Percentiles rank a stretch among this genome's conserved stretches.
These are phyloP conservation scores for Ophiostoma montium DNA, from an alignment of 2,329 filamentous ascomycete species.

Conservation along the genomic window DNA sequence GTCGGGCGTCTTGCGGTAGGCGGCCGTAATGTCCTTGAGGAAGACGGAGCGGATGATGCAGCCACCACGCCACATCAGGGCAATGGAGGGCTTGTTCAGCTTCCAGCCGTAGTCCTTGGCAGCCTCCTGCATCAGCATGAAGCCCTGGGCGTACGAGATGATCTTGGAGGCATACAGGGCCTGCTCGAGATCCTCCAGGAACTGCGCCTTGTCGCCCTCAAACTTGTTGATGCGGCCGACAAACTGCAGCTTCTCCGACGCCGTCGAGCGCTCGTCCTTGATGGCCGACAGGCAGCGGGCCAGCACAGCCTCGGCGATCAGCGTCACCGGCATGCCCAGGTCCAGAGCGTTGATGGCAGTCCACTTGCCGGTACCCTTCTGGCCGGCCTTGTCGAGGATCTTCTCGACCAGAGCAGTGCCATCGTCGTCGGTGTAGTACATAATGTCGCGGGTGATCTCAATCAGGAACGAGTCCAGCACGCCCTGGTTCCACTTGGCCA, in stretches of 20 bases:
- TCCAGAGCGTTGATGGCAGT: slow-evolving; percentile 98
- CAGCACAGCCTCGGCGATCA: slow-evolving; percentile 95
- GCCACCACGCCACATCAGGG: slow-evolving; percentile 98
- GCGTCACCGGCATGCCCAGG: slow-evolving; percentile 93
- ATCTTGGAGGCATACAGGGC: slow-evolving; percentile 99
- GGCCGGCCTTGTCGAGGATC: slow-evolving; percentile 94
- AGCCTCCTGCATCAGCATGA: slow-evolving; percentile 99
- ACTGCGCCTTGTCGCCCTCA: slow-evolving; percentile 78
- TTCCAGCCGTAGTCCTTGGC: slow-evolving; percentile 96
- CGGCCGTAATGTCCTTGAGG: slow-evolving; percentile 97
- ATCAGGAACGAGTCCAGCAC: slow-evolving; percentile 98
- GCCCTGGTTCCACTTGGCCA: slow-evolving; percentile 95
- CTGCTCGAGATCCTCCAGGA: slow-evolving; percentile 96
- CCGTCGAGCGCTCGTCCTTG: slow-evolving; percentile 82
- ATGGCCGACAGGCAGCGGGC: slow-evolving; percentile 85
- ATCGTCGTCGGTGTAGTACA: slow-evolving; percentile 96
- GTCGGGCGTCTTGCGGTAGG: slow-evolving; percentile 86
- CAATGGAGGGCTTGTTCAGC: slow-evolving; percentile 99
- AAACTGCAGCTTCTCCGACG: slow-evolving; percentile 60
- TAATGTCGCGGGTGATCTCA: slow-evolving; percentile 96
- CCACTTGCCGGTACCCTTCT: slow-evolving; percentile 99
- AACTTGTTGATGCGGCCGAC: slow-evolving; percentile 66
- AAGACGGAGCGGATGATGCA: slow-evolving; percentile 99
- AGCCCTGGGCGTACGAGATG: slow-evolving; percentile 98
- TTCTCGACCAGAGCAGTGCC: slow-evolving; percentile 88